Base-by-base conservation (phyloP, 768 basidiomycete genomes). In the Suillus occidentalis region DNA sequence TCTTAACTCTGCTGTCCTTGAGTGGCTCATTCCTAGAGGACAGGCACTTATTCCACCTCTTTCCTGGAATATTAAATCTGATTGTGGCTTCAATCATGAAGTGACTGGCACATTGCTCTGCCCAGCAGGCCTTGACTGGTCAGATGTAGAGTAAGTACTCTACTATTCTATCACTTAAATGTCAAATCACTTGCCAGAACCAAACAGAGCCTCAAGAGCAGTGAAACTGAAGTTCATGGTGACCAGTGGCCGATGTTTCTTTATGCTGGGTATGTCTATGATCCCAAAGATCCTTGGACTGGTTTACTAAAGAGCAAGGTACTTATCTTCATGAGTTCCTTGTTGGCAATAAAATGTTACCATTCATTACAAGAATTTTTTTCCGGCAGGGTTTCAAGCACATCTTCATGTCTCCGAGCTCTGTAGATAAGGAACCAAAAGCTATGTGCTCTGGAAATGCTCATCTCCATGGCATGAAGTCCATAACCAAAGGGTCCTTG, bases 101-200 rank as follows among this genome's bases (percentile, higher is more conserved):
- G 42, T 71, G 0, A 76, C 73, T 4, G 75, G 77, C 0, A 50
- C 61, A 1, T 68, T 76, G 6, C 67, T 79, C 3, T 76, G 73
- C 45, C 75, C 75, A 0, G 69, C 71, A n/a, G 68, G 72, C 14
- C 67, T 70, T 49, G 67, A 77, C 52, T 77, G 72, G 71, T 63
- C 65, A 22, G 59, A 77, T 39, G 53, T n/a, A 5, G 65, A 39
- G 68, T 68, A 62, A 39, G 61, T 56, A 31, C 49, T 57, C 28
- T 25, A 14, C n/a, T 25, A n/a, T 28, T 39, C 5, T 20, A 37
- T 13, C 20, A 31, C 25, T n/a, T n/a, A 5, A 13, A 1, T 13
- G 5, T 14, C 5, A 25, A 16, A 50, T 7, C 20, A 10, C 25
- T 37, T 22, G 1, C 4, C 37, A 62, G 61, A 49, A 49, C 50